Percentiles rank a stretch among this genome's conserved stretches.
phyloP scores from a whole-genome alignment of 1,284 basidiomycete species.

The Neotropicomus parvogracilis region DNA sequence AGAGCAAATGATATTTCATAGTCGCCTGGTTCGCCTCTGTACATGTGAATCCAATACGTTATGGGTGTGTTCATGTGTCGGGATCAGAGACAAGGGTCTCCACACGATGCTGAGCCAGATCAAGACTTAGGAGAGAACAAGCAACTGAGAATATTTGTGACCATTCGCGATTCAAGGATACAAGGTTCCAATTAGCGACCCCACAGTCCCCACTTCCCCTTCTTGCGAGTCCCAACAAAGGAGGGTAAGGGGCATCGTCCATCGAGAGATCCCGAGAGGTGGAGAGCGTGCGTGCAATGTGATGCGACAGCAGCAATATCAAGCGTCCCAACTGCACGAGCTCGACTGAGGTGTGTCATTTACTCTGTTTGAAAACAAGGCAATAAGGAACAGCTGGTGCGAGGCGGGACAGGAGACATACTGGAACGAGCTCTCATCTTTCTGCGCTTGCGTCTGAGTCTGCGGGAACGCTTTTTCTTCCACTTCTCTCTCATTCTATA shows the following conservation, averaged over 20 bases:
- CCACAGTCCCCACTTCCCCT: conserved; percentile 22
- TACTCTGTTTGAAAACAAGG: conserved; percentile 24
- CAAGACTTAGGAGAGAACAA: too few species aligned
- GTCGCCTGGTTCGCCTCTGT: background rate
- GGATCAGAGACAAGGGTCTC: too few species aligned
- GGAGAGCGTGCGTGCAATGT: conserved; percentile 28
- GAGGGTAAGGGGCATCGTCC: conserved; percentile 18
- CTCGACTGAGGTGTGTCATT: conserved; percentile 26
- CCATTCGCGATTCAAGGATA: conserved; percentile 23
- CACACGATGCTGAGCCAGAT: too few species aligned
- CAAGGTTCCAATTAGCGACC: conserved; percentile 23
- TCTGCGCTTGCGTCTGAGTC: conserved; percentile 84
- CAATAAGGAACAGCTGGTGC: conserved; percentile 7
- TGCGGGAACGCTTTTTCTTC: conserved; percentile 87
- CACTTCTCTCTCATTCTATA: conserved; percentile 84
- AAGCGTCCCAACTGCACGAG: conserved; percentile 24
- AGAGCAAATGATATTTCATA: conserved; percentile 21
- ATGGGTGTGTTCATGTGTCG: too few species aligned
- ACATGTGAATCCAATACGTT: background rate
- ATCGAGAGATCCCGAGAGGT: conserved; percentile 22
- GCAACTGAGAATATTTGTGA: conserved; percentile 4
- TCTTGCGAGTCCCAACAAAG: conserved; percentile 25
- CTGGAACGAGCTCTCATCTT: conserved; percentile 90
- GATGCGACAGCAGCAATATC: conserved; percentile 16
- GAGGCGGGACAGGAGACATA: conserved; percentile 41